phyloP scores from a whole-genome alignment of 228 moss, liverwort and hornwort genomes.

The Sphagnum magellanicum region DNA sequence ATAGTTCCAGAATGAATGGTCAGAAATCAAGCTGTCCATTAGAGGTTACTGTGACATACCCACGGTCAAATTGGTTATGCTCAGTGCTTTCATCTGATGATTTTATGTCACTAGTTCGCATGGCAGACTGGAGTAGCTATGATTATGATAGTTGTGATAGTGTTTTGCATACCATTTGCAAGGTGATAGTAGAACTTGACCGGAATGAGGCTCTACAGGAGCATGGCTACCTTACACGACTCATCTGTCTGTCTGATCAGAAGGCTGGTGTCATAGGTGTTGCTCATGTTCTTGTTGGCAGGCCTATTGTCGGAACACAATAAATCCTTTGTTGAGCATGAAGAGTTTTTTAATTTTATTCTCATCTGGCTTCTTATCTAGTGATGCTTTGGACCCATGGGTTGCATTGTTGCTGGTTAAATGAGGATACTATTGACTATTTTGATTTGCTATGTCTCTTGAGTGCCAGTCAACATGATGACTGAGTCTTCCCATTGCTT shows the following conservation, averaged over 20 bases:
- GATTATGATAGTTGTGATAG: slow-evolving; percentile 55
- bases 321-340: too few relatives aligned
- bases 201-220: slow-evolving; percentile 80
- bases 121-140: slow-evolving; percentile 96
- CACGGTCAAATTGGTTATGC: slow-evolving; percentile 76
- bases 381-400: too few relatives aligned
- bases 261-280: slow-evolving; percentile 80
- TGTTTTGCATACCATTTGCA: slow-evolving; percentile 73
- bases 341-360: too few relatives aligned
- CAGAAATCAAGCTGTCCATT: neutral
- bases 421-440: too few relatives aligned
- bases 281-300: slow-evolving; percentile 76
- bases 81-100: slow-evolving; percentile 46
- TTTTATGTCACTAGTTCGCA: slow-evolving; percentile 63
- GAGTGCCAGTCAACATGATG: too few relatives aligned
- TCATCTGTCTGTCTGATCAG: slow-evolving; percentile 56
- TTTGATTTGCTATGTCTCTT: too few relatives aligned
- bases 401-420: too few relatives aligned
- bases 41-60: slow-evolving; percentile 38
- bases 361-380: too few relatives aligned
- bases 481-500: too few relatives aligned
- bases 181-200: slow-evolving; percentile 77
- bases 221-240: slow-evolving; percentile 49
- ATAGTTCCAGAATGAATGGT: neutral
- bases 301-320: slow-evolving; percentile 8